A percentile compares a stretch with the other conserved stretches of the same genome.
These are phyloP conservation scores for Fusarium udum DNA, from an alignment of 2,329 filamentous ascomycete species.

Conservation along the genomic window DNA sequence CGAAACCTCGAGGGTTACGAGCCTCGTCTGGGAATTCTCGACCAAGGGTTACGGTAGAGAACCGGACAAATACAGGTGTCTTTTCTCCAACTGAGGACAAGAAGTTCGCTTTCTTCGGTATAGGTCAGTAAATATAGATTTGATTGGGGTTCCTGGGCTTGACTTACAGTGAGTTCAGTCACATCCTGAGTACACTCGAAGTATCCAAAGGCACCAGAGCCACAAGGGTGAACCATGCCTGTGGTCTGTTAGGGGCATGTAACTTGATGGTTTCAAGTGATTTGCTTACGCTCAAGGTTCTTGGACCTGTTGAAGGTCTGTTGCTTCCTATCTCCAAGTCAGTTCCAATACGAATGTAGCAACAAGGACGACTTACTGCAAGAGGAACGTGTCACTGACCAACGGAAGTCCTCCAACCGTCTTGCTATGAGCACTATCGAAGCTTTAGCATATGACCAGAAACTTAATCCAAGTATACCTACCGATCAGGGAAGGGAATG, in stretches of 20 bases:
- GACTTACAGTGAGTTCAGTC: background rate
- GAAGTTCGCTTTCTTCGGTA: background rate
- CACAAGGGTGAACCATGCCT: constrained; percentile 5
- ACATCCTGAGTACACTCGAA: constrained; percentile 5
- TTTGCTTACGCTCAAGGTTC: background rate
- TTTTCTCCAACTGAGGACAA: background rate
- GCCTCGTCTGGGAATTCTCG: background rate
- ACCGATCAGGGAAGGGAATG: background rate
- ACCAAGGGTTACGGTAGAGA: constrained; percentile 3
- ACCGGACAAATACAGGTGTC: constrained; percentile 1
- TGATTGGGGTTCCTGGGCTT: background rate
- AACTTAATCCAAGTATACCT: background rate
- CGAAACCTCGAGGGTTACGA: constrained; percentile 3
- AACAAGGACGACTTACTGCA: background rate
- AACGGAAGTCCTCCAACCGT: background rate
- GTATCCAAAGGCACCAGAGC: constrained; percentile 6
- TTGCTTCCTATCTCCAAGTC: background rate
- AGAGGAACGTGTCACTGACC: background rate
- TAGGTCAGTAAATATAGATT: background rate
- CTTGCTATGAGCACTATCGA: background rate
- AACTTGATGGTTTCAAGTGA: too few species aligned
- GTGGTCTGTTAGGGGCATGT: background rate
- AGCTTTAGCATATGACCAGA: background rate
- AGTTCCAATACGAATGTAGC: background rate
- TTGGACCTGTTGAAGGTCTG: constrained; percentile 12